Evolutionary conservation across 768 basidiomycete species (phyloP), one percentile per base, ranked within the genome.

Genomic region (Phanerodontia chrysosporium): DNA sequence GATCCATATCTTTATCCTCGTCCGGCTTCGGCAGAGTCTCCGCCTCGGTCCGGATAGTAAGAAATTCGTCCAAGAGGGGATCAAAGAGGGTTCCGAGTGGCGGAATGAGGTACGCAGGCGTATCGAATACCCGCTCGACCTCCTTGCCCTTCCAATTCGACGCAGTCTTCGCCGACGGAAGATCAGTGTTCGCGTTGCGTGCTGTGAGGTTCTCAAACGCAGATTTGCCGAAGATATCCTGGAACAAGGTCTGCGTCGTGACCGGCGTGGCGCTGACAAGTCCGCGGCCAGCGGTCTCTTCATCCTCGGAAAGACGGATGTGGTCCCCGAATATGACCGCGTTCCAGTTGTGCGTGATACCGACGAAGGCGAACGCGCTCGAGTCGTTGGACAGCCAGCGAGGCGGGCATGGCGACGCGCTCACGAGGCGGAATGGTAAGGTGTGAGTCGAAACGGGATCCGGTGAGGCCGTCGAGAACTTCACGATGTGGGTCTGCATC

Each of bases 191-290:
- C n/a, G 62, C 55, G 25, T 65, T 57, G 30, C 55, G 32, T 13
- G 62, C 53, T 18, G 70, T 62, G 32, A 67, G 60, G 30, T 74
- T 68, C 6, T 66, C 65, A 64, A 94, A 84, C 2, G 89, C 88
- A 45, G 90, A 83, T 59, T 82, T 76, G 39, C 95, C 95, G 67
- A 96, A 97, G 67, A 95, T 90, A 67, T 95, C 93, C 70, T 92
- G 89, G 74, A 95, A 92, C 7, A 97, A 75, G 8, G 91, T 89
- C 58, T 78, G 75, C 61, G 67, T 76, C 24, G 70, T 69, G 7
- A 67, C 67, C 36, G 59, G 39, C 10, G 67, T 59, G 22, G 66
- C 67, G 49, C 69, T 66, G 51, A 58, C 68, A 58, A 79, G 73
- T 42, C 70, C 77, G 35, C 69, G 75, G 21, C 80, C 73, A 14